Evolutionary conservation across 2,329 filamentous ascomycete species (phyloP).

Genomic region (Sphaerulina populicola): DNA sequence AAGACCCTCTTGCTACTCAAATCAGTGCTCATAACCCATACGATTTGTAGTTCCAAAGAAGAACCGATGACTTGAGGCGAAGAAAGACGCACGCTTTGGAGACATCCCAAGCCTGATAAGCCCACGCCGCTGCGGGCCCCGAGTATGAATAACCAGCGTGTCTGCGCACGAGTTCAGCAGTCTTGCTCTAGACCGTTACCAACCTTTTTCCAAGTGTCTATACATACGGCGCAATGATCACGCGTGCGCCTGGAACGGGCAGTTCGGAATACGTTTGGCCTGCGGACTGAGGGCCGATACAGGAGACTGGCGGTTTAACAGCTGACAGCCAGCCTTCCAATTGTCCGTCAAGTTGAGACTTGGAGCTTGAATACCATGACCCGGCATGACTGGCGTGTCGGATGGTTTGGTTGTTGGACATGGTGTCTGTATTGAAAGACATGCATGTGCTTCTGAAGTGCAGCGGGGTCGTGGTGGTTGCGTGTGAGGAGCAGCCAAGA

Average conservation of each 20-base stretch:
- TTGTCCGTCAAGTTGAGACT: slow-evolving; percentile 53
- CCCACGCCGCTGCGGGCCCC: slow-evolving; percentile 84
- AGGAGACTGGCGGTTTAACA: slow-evolving; percentile 60
- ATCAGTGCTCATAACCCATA: slow-evolving; percentile 4
- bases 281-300: slow-evolving; percentile 43
- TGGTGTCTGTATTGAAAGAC: slow-evolving; percentile 3
- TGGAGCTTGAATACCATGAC: slow-evolving; percentile 70
- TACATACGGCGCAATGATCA: slow-evolving; percentile 82
- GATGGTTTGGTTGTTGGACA: slow-evolving; percentile 30
- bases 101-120: slow-evolving; percentile 82
- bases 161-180: slow-evolving; percentile 42
- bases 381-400: slow-evolving; percentile 68
- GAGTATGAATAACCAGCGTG: slow-evolving; percentile 94
- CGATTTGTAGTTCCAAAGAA: too few species aligned
- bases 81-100: slow-evolving; percentile 52
- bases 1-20: slow-evolving; percentile 68
- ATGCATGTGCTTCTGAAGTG: not conserved
- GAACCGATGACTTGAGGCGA: not conserved
- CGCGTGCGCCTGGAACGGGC: slow-evolving; percentile 65
- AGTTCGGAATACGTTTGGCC: slow-evolving; percentile 39
- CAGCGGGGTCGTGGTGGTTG: not conserved
- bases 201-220: not conserved
- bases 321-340: slow-evolving; percentile 66
- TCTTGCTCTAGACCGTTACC: slow-evolving; percentile 17
- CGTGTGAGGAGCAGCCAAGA: not conserved